Base-by-base conservation (phyloP, 306 rosid species). In the Castanopsis chinensis region DNA sequence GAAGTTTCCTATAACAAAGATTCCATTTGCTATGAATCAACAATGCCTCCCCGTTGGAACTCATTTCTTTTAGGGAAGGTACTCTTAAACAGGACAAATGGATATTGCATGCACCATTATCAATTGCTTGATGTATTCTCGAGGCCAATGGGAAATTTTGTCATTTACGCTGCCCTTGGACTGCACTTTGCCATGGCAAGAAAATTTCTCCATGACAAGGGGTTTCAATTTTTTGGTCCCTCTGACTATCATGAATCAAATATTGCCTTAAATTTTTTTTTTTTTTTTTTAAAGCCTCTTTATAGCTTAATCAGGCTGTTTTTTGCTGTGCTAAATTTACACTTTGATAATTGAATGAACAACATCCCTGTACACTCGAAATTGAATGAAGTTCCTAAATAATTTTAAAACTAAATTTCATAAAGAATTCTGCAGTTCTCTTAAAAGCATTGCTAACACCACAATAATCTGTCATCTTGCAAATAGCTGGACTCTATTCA, bases 401-500 rank as follows among this genome's bases (percentile, higher is more conserved):
- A 57, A 76, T 37, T 28, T 25, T 4, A 27, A 32, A 52, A 35
- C 52, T 12, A 65, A 25, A 69, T 32, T 30, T 54, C 71, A 32
- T 20, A 82, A 80, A 84, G 60, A 75, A 52, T 76, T 41, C 4
- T 14, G 43, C 25, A 55, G 60, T 30, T 20, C 27, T 83, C 51
- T 57, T 71, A 68, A 78, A 75, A 67, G 41, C 67, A 80, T 74
- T 63, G 56, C 18, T 61, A 69, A 71, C 52, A 25, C 41, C 81
- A 71, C 25, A 23, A 59, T 51, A 32, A 68, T 55, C 21, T n/a
- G 76, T 86, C 81, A 89, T 92, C 86, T 81, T 70, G 96, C 85
- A 75, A 94, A 94, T 67, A 94, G 90, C 84, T 91, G 88, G 51
- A 84, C 85, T 80, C 85, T 79, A 80, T 86, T 92, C 72, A 89